These are phyloP conservation scores for Sanghuangporus sanghuang DNA, from an alignment of 1,284 basidiomycete species.

Conservation along the genomic window DNA sequence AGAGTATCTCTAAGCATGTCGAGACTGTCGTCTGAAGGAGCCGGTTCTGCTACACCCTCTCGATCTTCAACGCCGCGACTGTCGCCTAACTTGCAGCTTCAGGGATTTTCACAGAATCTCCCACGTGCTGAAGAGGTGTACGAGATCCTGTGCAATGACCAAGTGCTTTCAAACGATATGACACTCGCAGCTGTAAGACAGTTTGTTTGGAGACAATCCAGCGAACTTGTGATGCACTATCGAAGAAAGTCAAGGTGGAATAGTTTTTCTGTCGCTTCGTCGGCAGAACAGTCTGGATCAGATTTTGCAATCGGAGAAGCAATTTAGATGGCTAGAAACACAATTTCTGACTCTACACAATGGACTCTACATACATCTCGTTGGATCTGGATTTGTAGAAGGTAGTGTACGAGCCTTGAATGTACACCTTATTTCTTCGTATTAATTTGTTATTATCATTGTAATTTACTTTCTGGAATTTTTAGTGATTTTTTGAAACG, in stretches of 20 bases:
- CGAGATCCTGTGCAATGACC: conserved; percentile 86
- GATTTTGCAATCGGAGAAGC: background rate
- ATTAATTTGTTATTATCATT: background rate
- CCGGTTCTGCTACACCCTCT: conserved; percentile 3
- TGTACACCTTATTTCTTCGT: background rate
- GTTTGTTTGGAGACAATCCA: conserved; percentile 79
- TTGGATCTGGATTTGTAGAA: background rate
- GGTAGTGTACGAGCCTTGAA: background rate
- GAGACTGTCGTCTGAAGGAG: background rate
- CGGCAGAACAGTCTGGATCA: background rate
- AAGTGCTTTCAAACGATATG: conserved; percentile 76
- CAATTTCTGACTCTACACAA: background rate
- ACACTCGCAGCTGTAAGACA: conserved; percentile 86
- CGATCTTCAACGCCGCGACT: conserved; percentile 9
- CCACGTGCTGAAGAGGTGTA: conserved; percentile 67
- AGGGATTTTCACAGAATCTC: conserved; percentile 20
- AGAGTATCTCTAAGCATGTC: background rate
- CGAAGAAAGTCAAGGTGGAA: conserved; percentile 40
- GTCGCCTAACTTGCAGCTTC: conserved; percentile 1
- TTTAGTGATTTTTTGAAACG: background rate
- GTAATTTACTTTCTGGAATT: background rate
- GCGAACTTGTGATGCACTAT: conserved; percentile 82
- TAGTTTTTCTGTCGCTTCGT: background rate
- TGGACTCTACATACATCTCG: background rate
- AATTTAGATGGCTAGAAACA: background rate